Conservation (phyloP, 495 filamentous ascomycete genomes). For the Aspergillus sparsus region DNA sequence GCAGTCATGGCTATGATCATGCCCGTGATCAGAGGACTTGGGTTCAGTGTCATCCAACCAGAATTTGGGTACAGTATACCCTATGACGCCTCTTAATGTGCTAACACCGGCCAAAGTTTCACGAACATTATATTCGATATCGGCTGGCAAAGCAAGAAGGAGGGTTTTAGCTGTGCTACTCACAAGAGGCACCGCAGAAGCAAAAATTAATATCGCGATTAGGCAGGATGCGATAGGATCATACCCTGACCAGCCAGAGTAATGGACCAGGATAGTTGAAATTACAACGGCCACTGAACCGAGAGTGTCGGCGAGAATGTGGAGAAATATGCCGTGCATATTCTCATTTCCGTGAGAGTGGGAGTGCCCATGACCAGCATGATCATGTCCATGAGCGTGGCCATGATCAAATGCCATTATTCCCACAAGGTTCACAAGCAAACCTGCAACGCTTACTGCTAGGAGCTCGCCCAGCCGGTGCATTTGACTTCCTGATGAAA, state of each 20-base stretch:
- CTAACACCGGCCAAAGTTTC: conserved; percentile 83
- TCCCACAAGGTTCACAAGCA: conserved; percentile 88
- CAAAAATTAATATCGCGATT: conserved; percentile 90
- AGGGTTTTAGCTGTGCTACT: conserved; percentile 77
- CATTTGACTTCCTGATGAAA: conserved; percentile 78
- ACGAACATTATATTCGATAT: conserved; percentile 85
- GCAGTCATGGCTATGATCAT: conserved; percentile 27
- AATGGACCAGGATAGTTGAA: conserved; percentile 83
- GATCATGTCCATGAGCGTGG: conserved; percentile 58
- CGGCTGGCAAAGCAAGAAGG: conserved; percentile 79
- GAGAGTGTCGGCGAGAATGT: conserved; percentile 92
- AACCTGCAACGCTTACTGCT: conserved; percentile 78
- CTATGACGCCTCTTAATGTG: conserved; percentile 77
- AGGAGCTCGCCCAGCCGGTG: conserved; percentile 83
- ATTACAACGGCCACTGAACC: conserved; percentile 94
- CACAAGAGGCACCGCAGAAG: conserved; percentile 84
- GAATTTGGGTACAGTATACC: conserved; percentile 87
- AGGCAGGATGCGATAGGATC: conserved; percentile 92
- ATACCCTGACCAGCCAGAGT: conserved; percentile 88
- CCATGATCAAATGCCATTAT: conserved; percentile 83
- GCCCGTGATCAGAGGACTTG: conserved; percentile 29
- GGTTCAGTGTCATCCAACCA: conserved; percentile 78
- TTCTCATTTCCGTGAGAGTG: conserved; percentile 86
- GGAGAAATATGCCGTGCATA: conserved; percentile 98
- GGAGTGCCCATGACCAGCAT: conserved; percentile 69